Evolutionary conservation across 2,329 filamentous ascomycete genomes (phyloP).

Genomic region (Penicillium olsonii): DNA sequence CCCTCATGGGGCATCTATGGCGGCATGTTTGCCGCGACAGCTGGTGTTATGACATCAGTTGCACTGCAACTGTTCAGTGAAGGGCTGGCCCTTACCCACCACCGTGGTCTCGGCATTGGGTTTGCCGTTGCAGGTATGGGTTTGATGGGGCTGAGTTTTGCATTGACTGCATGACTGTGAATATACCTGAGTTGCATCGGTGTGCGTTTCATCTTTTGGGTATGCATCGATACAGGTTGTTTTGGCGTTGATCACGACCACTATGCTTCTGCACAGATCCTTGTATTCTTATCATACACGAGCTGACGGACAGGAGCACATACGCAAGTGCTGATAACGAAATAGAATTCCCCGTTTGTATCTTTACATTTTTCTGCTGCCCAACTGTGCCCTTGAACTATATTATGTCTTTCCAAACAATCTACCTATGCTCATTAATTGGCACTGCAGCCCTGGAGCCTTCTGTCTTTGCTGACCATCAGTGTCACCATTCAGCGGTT

Average conservation of each 20-base stretch:
- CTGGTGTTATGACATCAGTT: conserved; percentile 95
- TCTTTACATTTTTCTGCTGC: background rate
- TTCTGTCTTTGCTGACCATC: no score
- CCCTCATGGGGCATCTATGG: conserved; percentile 58
- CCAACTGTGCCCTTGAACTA: no score
- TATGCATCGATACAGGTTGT: background rate
- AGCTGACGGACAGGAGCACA: background rate
- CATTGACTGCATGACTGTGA: conserved; percentile 63
- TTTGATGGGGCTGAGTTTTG: conserved; percentile 79
- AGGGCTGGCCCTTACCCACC: conserved; percentile 71
- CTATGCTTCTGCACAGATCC: background rate
- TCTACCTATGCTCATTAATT: no score
- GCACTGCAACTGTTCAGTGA: conserved; percentile 87
- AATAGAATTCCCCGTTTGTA: no score
- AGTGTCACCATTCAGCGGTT: no score
- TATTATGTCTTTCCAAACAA: no score
- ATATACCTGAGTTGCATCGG: background rate
- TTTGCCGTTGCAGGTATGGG: conserved; percentile 66
- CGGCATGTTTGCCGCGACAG: conserved; percentile 79
- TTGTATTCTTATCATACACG: background rate
- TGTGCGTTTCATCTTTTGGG: background rate
- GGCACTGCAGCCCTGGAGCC: no score
- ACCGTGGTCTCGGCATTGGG: conserved; percentile 38
- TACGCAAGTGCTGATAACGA: background rate
- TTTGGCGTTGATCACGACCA: background rate